These are phyloP conservation scores for Epichloe brachyelytri DNA, from an alignment of 2,329 filamentous ascomycete species.

Conservation along the genomic window DNA sequence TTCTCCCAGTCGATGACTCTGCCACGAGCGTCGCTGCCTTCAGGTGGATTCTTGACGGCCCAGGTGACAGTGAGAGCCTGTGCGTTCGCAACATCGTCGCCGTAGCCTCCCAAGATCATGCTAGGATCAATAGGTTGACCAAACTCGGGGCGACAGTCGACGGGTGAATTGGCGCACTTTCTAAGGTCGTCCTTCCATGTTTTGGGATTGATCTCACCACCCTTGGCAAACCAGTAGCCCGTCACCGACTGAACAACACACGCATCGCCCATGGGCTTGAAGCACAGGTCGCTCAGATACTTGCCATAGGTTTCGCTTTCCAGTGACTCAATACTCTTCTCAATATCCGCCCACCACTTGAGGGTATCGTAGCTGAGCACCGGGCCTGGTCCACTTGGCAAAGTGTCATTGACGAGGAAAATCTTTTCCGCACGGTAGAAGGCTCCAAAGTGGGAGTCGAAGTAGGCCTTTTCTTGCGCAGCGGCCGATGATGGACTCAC, in stretches of 20 bases:
- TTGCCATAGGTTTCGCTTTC: conserved; percentile 56
- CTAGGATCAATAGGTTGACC: conserved; percentile 77
- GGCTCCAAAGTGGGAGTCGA: conserved; percentile 83
- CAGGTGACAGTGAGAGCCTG: conserved; percentile 80
- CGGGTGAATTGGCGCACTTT: conserved; percentile 66
- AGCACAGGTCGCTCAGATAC: conserved; percentile 74
- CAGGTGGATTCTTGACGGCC: conserved; percentile 79
- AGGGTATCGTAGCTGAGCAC: conserved; percentile 83
- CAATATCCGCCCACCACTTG: conserved; percentile 86
- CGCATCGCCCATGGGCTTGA: conserved; percentile 79
- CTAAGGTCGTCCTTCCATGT: conserved; percentile 62
- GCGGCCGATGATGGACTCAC: conserved; percentile 89
- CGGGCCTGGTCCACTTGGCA: conserved; percentile 49
- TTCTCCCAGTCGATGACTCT: conserved; percentile 84
- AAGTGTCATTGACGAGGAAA: conserved; percentile 83
- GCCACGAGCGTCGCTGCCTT: conserved; percentile 56
- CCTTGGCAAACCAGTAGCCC: conserved; percentile 65
- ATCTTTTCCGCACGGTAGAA: conserved; percentile 92
- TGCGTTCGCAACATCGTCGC: conserved; percentile 55
- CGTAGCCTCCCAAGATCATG: conserved; percentile 75
- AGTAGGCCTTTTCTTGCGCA: conserved; percentile 86
- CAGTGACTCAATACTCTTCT: conserved; percentile 60
- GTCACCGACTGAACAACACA: conserved; percentile 92
- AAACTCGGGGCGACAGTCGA: conserved; percentile 76
- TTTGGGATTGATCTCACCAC: conserved; percentile 18